phyloP scores from a whole-genome alignment of 2,329 filamentous ascomycete genomes.

The Emericellopsis cladophorae region DNA sequence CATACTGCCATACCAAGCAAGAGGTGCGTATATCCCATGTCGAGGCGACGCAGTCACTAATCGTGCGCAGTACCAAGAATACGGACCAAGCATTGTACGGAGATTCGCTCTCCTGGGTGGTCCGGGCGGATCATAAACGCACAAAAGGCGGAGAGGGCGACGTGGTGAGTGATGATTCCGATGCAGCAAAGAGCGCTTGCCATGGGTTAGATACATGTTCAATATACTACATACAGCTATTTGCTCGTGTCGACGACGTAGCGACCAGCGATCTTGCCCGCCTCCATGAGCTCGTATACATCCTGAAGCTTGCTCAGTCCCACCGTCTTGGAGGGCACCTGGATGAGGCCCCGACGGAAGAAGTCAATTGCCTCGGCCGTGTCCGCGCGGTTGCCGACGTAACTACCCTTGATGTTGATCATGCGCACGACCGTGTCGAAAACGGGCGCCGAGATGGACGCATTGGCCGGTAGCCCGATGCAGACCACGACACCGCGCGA shows the following conservation, averaged over 20 bases:
- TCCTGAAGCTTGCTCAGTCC: conserved; percentile 67
- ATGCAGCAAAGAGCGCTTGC: not conserved
- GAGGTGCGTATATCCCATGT: conserved; percentile 32
- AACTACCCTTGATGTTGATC: conserved; percentile 85
- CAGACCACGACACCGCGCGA: conserved; percentile 72
- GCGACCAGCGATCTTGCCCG: conserved; percentile 61
- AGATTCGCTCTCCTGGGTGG: conserved; percentile 89
- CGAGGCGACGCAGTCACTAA: conserved; percentile 7
- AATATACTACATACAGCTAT: conserved; percentile 21
- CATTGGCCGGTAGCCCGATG: conserved; percentile 76
- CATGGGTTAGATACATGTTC: not conserved
- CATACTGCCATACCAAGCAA: conserved; percentile 93
- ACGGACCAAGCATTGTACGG: conserved; percentile 88
- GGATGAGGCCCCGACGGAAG: conserved; percentile 71
- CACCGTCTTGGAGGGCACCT: conserved; percentile 74
- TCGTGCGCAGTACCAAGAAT: conserved; percentile 68
- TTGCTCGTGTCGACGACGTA: conserved; percentile 67
- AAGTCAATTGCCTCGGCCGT: conserved; percentile 84
- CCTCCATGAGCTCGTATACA: conserved; percentile 66
- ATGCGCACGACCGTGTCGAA: conserved; percentile 83
- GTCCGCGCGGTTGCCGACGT: conserved; percentile 87
- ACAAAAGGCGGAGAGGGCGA: no score
- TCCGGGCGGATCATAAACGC: conserved; percentile 60
- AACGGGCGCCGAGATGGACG: conserved; percentile 70
- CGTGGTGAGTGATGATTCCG: no score